phyloP scores from a whole-genome alignment of 2,329 filamentous ascomycete species.

The Macrophomina phaseolina region DNA sequence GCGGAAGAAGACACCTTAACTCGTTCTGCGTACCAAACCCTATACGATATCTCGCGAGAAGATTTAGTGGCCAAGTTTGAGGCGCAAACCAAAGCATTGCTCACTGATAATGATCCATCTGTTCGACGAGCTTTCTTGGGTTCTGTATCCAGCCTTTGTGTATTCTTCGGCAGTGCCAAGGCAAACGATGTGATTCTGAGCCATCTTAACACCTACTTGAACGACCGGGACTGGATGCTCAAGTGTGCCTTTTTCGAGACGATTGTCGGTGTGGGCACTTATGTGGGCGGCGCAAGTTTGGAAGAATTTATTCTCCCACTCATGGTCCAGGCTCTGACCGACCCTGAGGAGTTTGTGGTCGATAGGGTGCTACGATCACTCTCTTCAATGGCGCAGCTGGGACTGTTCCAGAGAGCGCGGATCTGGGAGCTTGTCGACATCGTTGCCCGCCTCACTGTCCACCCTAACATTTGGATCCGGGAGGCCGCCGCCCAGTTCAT shows the following conservation, averaged over 20 bases:
- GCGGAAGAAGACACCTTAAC: slow-evolving; percentile 75
- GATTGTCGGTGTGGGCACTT: slow-evolving; percentile 89
- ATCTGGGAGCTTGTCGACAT: slow-evolving; percentile 88
- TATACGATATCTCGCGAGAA: slow-evolving; percentile 85
- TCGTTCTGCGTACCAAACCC: slow-evolving; percentile 73
- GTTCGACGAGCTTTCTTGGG: slow-evolving; percentile 90
- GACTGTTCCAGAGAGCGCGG: slow-evolving; percentile 81
- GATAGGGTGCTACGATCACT: slow-evolving; percentile 88
- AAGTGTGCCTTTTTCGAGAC: slow-evolving; percentile 97
- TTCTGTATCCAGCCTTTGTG: slow-evolving; percentile 88
- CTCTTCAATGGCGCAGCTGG: slow-evolving; percentile 84
- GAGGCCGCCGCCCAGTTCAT: slow-evolving; percentile 88
- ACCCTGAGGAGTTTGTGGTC: slow-evolving; percentile 92
- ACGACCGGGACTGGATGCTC: slow-evolving; percentile 93
- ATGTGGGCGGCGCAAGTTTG: slow-evolving; percentile 84
- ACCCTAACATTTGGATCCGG: slow-evolving; percentile 94
- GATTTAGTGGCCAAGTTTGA: slow-evolving; percentile 87
- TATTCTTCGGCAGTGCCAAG: slow-evolving; percentile 92
- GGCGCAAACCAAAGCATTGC: slow-evolving; percentile 82
- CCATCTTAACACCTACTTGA: slow-evolving; percentile 95
- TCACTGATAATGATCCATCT: slow-evolving; percentile 84
- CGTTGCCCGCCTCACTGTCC: slow-evolving; percentile 83
- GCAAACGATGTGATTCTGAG: slow-evolving; percentile 96
- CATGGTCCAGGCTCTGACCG: slow-evolving; percentile 93
- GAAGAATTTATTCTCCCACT: slow-evolving; percentile 95